Evolutionary conservation across 23 red algal genomes (phyloP).

Genomic region (Gracilaria gracilis): DNA sequence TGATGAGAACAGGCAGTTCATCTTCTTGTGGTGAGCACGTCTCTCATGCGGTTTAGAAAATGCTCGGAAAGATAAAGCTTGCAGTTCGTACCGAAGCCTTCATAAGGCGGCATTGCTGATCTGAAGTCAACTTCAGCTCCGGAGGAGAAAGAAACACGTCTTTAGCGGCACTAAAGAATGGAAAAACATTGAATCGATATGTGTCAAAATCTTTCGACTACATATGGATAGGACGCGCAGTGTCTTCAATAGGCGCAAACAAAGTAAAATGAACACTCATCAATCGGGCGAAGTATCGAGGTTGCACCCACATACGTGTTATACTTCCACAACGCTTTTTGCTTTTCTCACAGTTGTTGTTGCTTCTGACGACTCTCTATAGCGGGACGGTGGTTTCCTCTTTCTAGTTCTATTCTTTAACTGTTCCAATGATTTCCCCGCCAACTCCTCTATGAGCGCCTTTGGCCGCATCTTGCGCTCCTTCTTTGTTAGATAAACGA

Average conservation of each 20-base stretch:
- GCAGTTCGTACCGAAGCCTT: too few species aligned
- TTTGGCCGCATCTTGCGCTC: neutral
- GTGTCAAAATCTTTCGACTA: too few species aligned
- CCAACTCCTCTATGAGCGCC: neutral
- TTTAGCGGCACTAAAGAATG: too few species aligned
- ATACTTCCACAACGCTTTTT: neutral
- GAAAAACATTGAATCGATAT: too few species aligned
- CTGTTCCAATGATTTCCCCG: neutral
- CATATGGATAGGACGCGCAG: too few species aligned
- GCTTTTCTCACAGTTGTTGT: neutral
- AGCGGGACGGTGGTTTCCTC: neutral
- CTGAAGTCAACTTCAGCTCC: too few species aligned
- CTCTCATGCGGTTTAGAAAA: too few species aligned
- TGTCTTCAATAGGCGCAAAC: too few species aligned
- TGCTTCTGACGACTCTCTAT: neutral
- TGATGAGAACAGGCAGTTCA: too few species aligned
- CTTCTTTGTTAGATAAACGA: slow-evolving; percentile 1
- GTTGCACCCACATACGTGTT: neutral
- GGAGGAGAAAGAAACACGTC: neutral
- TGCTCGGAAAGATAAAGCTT: too few species aligned
- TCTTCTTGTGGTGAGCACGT: too few species aligned
- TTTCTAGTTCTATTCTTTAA: slow-evolving; percentile 13
- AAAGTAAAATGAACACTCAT: neutral
- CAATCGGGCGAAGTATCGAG: neutral
- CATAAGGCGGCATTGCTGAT: too few species aligned